These are phyloP conservation scores for Macadamia tetraphylla DNA, from an alignment of 164 flowering plant genomes.

Conservation along the genomic window DNA sequence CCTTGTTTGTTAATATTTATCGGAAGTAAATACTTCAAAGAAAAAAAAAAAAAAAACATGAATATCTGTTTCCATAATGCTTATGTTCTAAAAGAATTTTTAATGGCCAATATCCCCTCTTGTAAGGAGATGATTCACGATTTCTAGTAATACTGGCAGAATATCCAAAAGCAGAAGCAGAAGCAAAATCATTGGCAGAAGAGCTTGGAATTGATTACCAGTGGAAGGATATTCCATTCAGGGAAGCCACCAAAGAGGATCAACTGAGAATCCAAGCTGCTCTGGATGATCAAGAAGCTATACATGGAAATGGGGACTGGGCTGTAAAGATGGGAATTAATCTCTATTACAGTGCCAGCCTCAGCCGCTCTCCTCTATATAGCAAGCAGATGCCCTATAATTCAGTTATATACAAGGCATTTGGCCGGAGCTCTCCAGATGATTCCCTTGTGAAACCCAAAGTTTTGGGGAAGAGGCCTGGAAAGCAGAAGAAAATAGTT, in stretches of 20 bases:
- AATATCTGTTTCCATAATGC: no score
- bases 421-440: constrained; percentile 57
- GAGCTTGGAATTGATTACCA: constrained; percentile 50
- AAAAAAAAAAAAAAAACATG: no score
- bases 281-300: constrained; percentile 64
- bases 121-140: background rate
- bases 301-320: constrained; percentile 85
- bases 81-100: no score
- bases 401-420: constrained; percentile 67
- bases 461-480: constrained; percentile 29
- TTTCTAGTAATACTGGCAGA: constrained; percentile 38
- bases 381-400: constrained; percentile 97
- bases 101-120: background rate
- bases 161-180: constrained; percentile 71
- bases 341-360: constrained; percentile 77
- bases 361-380: constrained; percentile 87
- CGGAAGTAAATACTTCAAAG: no score
- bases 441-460: constrained; percentile 31
- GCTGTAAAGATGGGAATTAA: constrained; percentile 89
- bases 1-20: no score
- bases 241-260: constrained; percentile 57
- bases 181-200: constrained; percentile 67
- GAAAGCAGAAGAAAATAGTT: constrained; percentile 57
- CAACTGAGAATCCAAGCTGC: constrained; percentile 53
- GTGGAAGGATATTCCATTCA: constrained; percentile 65